Conservation (phyloP, 2,329 filamentous ascomycete species). For the Calonectria henricotiae region DNA sequence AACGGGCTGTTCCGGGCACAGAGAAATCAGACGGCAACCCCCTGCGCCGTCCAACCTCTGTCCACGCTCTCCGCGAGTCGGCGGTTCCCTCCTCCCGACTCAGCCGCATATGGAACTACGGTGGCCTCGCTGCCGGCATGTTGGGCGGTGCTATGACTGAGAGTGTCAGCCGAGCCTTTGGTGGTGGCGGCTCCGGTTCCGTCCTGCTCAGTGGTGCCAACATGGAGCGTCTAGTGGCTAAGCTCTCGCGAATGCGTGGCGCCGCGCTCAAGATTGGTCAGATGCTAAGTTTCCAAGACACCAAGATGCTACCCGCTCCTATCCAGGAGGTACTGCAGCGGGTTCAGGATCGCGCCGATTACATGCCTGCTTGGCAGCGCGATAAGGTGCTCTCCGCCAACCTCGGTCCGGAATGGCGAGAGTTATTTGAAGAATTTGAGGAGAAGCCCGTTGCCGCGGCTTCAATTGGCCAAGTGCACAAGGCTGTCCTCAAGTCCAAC, state of each 20-base stretch:
- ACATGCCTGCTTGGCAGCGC: constrained; percentile 96
- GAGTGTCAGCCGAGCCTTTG: constrained; percentile 84
- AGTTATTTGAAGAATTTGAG: constrained; percentile 87
- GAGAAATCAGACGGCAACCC: constrained; percentile 49
- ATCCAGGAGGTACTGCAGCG: constrained; percentile 93
- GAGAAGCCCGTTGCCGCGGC: constrained; percentile 95
- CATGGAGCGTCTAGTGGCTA: constrained; percentile 93
- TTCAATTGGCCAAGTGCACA: constrained; percentile 97
- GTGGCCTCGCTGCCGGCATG: constrained; percentile 94
- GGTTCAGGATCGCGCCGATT: constrained; percentile 96
- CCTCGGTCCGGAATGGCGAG: constrained; percentile 87
- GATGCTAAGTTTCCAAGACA: constrained; percentile 98
- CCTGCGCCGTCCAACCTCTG: constrained; percentile 44
- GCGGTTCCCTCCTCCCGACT: constrained; percentile 90
- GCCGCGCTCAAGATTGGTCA: constrained; percentile 98
- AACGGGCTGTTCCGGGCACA: constrained; percentile 48
- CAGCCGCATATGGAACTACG: constrained; percentile 94
- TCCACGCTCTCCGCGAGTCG: constrained; percentile 87
- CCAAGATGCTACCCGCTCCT: constrained; percentile 90
- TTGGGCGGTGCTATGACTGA: constrained; percentile 92
- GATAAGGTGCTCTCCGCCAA: constrained; percentile 86
- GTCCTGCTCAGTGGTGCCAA: constrained; percentile 91
- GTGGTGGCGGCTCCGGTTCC: constrained; percentile 79
- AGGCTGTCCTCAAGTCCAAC: constrained; percentile 83
- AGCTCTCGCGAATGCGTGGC: constrained; percentile 95